phyloP scores from a whole-genome alignment of 345 rosid genomes.

The Eucalyptus caleyi region DNA sequence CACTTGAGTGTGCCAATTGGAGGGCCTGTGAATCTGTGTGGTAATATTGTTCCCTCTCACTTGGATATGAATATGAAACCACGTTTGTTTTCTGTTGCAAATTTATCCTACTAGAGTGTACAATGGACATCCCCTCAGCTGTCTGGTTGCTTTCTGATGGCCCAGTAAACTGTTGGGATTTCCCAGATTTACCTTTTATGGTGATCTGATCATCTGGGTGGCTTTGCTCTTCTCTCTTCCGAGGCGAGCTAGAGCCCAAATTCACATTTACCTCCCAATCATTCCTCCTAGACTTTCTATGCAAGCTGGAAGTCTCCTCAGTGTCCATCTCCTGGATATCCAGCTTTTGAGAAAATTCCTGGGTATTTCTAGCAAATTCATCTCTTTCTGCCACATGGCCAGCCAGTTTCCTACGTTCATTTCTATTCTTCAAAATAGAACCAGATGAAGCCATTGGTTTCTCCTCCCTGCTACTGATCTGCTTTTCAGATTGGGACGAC shows the following conservation, averaged over 20 bases:
- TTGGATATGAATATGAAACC: conserved; percentile 17
- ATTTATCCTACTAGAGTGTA: conserved; percentile 12
- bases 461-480: conserved; percentile 22
- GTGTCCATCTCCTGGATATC: conserved; percentile 13
- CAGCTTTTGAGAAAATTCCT: conserved; percentile 12
- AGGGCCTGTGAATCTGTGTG: conserved; percentile 13
- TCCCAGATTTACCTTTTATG: conserved; percentile 17
- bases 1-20: conserved; percentile 21
- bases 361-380: background rate
- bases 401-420: background rate
- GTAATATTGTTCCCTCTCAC: conserved; percentile 14
- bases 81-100: conserved; percentile 11
- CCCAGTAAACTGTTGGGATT: conserved; percentile 19
- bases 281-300: conserved; percentile 22
- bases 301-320: conserved; percentile 27
- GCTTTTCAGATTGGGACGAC: conserved; percentile 22
- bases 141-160: conserved; percentile 11
- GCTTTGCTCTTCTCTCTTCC: conserved; percentile 4
- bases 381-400: background rate
- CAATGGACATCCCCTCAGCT: conserved; percentile 11
- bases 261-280: conserved; percentile 23
- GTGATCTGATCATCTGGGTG: conserved; percentile 18
- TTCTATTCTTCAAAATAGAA: background rate
- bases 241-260: conserved; percentile 7
- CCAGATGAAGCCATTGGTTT: conserved; percentile 1